Evolutionary conservation across 2,329 filamentous ascomycete genomes (phyloP), one percentile per base, ranked within the genome.

Genomic region (Colletotrichum shisoi): DNA sequence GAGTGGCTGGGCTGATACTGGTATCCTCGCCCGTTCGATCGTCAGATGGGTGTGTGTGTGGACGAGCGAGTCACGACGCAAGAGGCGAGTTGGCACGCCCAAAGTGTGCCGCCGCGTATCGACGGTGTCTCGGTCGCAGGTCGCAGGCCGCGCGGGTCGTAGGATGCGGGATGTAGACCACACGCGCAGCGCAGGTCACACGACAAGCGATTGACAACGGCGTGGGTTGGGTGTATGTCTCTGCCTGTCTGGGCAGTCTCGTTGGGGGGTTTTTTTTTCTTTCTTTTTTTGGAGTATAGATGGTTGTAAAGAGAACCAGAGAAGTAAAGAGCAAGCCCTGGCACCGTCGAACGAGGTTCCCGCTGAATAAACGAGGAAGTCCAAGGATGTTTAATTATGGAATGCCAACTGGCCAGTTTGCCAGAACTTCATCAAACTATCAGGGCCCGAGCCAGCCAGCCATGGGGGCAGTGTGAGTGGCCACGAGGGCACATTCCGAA

Each of bases 401-500:
- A 48, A 34, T 34, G 31, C 31, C 31, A 34, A 34, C 46, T 49
- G 56, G 56, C 42, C 56, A 60, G 46, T 42, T 58, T 39, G 51
- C 44, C 31, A 48, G 56, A 58, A 31, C 17, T 24, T 37, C 42
- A 56, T 27, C 42, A 57, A 31, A 15, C 13, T 56, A 42, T 27
- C 42, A 57, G 42, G 31, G 19, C 42, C 56, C 37, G n/a, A 34
- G 31, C 31, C 31, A 9, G 31, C 31, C 31, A 34, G 31, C 31
- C 31, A 34, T 2, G 31, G 0, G 27, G 27, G 27, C 8, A 8
- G 27, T 31, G 17, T 21, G 49, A 27, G 12, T 21, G 59, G 63
- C 63, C 60, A 63, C 60, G 60, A 67, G 63, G 48, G 37, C 44
- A 49, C 63, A 31, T 48, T 62, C 44, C 42, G 46, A 67, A 48